Base-by-base conservation (phyloP, 257 asterid species). In the Fraxinus excelsior region DNA sequence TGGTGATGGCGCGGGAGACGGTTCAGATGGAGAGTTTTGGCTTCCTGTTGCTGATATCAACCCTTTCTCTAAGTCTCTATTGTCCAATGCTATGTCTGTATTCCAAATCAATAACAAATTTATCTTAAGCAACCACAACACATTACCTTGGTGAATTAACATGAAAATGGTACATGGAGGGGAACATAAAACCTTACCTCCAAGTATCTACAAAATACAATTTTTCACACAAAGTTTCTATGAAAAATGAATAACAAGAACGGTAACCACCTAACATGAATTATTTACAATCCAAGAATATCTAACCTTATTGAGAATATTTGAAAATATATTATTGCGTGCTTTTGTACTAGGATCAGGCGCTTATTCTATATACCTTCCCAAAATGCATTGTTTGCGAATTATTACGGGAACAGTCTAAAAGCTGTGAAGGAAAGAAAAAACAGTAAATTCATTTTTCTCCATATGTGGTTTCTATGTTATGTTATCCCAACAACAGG, bases 1-100 rank as follows among this genome's bases (percentile, higher is more conserved):
- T 35, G 91, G 88, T 49, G 92, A 82, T 3, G 90, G 90, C 2
- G 86, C 18, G 11, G 87, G 87, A 0, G 90, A 84, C 11, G 82
- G 84, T 74, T 82, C 87, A 1, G 76, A 77, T 31, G 79, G 66
- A 12, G 84, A 74, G 65, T 81, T 83, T 11, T 67, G 85, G 72
- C 12, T 83, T 49, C 74, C 34, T 21, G 68, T 76, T n/a, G 81
- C 81, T 40, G 46, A 40, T 9, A 40, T 11, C 46, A 44, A 44
- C 49, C 76, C 88, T 74, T 80, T 72, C 78, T 84, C 88, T 18
- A 80, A 25, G 53, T 82, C 85, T 71, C 78, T 87, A 21, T 75
- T 82, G 3, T 73, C 78, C 67, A 77, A 81, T 65, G 56, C 72
- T 78, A 71, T 73, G 68, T 67, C 75, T 26, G 80, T 31, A 38